phyloP scores from a whole-genome alignment of 345 rosid genomes.

The Erysimum cheiranthoides region DNA sequence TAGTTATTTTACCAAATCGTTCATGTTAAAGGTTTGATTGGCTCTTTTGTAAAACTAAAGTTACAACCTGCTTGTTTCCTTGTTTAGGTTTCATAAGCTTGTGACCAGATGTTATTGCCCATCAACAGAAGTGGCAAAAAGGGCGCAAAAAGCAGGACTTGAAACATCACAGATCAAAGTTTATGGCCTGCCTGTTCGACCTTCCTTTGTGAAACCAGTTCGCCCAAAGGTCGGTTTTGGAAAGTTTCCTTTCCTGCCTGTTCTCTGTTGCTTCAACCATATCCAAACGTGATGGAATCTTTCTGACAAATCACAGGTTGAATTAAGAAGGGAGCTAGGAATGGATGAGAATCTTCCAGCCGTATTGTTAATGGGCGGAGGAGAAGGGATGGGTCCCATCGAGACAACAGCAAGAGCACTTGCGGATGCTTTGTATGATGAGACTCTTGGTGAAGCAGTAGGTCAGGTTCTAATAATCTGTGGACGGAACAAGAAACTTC shows the following conservation, averaged over 20 bases:
- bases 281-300: background rate
- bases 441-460: conserved; percentile 72
- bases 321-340: conserved; percentile 80
- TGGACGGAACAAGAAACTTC: conserved; percentile 89
- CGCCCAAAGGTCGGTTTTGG: conserved; percentile 71
- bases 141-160: conserved; percentile 93
- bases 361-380: conserved; percentile 98
- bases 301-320: conserved; percentile 51
- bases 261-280: conserved; percentile 21
- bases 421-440: conserved; percentile 78
- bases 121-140: conserved; percentile 81
- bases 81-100: conserved; percentile 96
- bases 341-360: conserved; percentile 98
- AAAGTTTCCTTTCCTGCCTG: background rate
- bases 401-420: conserved; percentile 95
- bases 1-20: conserved; percentile 29
- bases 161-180: conserved; percentile 84
- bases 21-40: background rate
- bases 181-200: conserved; percentile 96
- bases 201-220: conserved; percentile 94
- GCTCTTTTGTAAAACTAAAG: background rate
- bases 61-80: conserved; percentile 21
- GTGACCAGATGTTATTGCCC: conserved; percentile 99
- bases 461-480: conserved; percentile 95
- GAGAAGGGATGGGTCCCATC: conserved; percentile 99